Conservation (phyloP, 306 rosid species). For the Leucaena leucocephala region DNA sequence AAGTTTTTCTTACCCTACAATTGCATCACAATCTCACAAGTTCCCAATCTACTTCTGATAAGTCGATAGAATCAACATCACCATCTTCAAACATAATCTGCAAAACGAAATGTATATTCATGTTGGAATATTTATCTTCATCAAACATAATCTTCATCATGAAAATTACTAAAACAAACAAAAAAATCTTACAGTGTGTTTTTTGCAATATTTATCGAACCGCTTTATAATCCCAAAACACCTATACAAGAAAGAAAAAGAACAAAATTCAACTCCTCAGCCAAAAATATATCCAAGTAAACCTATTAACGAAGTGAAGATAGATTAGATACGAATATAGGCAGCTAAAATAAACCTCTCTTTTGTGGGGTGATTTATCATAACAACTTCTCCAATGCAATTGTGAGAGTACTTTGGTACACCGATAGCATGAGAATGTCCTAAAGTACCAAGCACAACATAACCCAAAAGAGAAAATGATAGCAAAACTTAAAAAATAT, state of each 20-base stretch:
- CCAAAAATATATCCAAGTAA: neutral
- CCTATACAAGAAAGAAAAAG: constrained; percentile 45
- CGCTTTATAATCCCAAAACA: constrained; percentile 69
- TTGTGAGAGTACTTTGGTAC: constrained; percentile 46
- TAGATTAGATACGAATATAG: constrained; percentile 2
- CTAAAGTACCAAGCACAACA: constrained; percentile 42
- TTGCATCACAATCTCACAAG: constrained; percentile 42
- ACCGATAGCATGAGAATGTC: constrained; percentile 51
- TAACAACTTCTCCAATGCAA: constrained; percentile 81
- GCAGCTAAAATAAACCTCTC: constrained; percentile 54
- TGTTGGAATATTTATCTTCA: neutral
- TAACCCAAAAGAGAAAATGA: constrained; percentile 11
- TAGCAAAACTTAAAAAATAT: constrained; percentile 14
- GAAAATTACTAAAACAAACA: constrained; percentile 30
- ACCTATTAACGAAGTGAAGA: neutral
- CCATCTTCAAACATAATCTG: constrained; percentile 92
- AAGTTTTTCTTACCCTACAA: constrained; percentile 36
- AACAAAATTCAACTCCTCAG: constrained; percentile 9
- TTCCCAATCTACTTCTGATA: constrained; percentile 92
- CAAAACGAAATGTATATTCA: constrained; percentile 35
- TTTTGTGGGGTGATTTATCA: constrained; percentile 53
- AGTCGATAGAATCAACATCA: constrained; percentile 56
- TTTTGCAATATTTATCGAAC: constrained; percentile 65
- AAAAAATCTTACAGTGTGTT: constrained; percentile 61
- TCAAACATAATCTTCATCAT: neutral